These are phyloP conservation scores for Adansonia digitata DNA, from an alignment of 345 rosid genomes.

Conservation along the genomic window DNA sequence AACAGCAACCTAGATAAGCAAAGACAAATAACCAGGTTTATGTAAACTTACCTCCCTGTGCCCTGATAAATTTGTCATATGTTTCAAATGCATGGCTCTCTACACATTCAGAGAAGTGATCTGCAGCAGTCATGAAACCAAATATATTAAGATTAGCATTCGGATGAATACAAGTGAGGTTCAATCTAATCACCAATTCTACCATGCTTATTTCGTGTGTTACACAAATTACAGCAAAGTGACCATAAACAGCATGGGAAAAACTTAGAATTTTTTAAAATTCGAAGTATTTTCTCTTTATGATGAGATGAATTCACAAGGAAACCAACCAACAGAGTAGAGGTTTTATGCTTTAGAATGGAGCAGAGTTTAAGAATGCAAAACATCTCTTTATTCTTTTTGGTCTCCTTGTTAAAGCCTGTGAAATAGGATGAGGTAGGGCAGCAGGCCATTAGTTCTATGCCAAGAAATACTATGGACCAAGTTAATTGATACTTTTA, in stretches of 20 bases:
- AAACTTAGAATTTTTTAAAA: background rate
- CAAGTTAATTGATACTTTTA: background rate
- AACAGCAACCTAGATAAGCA: constrained; percentile 5
- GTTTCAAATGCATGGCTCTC: constrained; percentile 91
- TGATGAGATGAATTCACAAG: constrained; percentile 3
- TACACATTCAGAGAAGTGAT: constrained; percentile 93
- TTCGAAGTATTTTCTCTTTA: background rate
- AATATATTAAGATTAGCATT: constrained; percentile 7
- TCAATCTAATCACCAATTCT: background rate
- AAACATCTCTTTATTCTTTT: constrained; percentile 1
- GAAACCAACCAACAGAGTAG: background rate
- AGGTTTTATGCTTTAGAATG: background rate
- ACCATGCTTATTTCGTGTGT: background rate
- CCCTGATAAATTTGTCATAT: constrained; percentile 90
- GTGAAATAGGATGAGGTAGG: background rate
- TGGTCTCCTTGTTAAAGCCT: background rate
- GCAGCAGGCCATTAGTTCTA: background rate
- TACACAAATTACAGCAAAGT: background rate
- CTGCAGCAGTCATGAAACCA: constrained; percentile 35
- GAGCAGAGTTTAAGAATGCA: background rate
- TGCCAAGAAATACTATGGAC: background rate
- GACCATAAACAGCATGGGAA: background rate
- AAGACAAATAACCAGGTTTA: background rate
- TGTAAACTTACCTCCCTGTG: constrained; percentile 60
- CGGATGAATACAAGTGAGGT: background rate